Evolutionary conservation across 2,329 filamentous ascomycete genomes (phyloP).

Genomic region (Colletotrichum sp.): DNA sequence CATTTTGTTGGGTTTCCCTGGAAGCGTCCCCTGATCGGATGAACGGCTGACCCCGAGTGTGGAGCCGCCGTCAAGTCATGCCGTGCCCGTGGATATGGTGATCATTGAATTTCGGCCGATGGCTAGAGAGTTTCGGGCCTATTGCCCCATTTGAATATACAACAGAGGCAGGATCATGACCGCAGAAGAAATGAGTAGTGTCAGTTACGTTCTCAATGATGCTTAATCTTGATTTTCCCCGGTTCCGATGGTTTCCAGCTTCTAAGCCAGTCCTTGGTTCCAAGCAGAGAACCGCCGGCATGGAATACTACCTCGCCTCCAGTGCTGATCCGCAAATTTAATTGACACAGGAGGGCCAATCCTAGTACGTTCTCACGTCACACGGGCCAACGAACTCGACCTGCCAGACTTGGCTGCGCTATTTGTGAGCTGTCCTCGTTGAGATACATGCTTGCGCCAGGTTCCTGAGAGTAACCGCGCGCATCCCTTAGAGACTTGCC

Average conservation of each 20-base stretch:
- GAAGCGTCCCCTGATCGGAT: neutral
- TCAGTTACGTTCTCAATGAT: neutral
- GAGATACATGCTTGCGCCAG: neutral
- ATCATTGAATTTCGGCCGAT: neutral
- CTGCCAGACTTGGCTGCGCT: neutral
- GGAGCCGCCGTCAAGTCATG: neutral
- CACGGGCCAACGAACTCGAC: neutral
- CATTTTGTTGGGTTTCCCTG: neutral
- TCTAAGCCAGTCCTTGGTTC: neutral
- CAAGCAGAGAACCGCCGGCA: neutral
- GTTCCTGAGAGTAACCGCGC: neutral
- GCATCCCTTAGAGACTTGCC: accelerated
- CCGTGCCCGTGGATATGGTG: neutral
- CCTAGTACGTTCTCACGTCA: neutral
- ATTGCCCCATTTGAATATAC: neutral
- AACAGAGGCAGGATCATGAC: neutral
- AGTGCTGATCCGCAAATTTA: neutral
- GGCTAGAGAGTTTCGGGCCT: accelerated
- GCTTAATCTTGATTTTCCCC: accelerated
- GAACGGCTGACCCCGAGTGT: neutral
- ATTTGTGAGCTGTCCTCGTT: neutral
- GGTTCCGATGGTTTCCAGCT: accelerated
- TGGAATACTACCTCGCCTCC: neutral
- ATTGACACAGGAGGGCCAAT: neutral
- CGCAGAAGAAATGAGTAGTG: neutral